A percentile compares a stretch with the other conserved stretches of the same genome.
Evolutionary conservation across 2,329 filamentous ascomycete genomes (phyloP).

Genomic region (Fusarium sp.): DNA sequence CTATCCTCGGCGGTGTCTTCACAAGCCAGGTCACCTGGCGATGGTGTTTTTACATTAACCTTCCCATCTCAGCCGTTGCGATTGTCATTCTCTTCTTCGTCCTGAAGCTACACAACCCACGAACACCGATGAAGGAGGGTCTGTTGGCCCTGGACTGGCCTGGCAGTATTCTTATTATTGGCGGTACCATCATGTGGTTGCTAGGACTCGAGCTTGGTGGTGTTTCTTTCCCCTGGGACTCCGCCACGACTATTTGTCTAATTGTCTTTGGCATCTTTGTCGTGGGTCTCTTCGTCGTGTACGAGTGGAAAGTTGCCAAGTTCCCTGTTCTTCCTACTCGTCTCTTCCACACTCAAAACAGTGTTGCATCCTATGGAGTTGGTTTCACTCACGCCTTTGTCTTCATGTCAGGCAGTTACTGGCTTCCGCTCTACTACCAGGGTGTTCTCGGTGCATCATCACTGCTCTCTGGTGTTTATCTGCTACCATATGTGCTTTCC

Average conservation of each 20-base stretch:
- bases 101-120: slow-evolving; percentile 75
- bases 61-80: slow-evolving; percentile 59
- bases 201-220: slow-evolving; percentile 89
- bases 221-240: slow-evolving; percentile 78
- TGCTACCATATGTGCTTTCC: slow-evolving; percentile 76
- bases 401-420: slow-evolving; percentile 84
- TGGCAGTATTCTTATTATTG: slow-evolving; percentile 70
- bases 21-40: slow-evolving; percentile 73
- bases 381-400: slow-evolving; percentile 80
- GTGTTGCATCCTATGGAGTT: slow-evolving; percentile 71
- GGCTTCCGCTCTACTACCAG: slow-evolving; percentile 88
- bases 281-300: slow-evolving; percentile 73
- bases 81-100: slow-evolving; percentile 67
- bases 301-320: slow-evolving; percentile 78
- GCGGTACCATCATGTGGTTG: slow-evolving; percentile 85
- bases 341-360: slow-evolving; percentile 75
- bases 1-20: slow-evolving; percentile 76
- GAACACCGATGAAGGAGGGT: slow-evolving; percentile 70
- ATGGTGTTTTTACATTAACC: slow-evolving; percentile 77
- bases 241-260: slow-evolving; percentile 79
- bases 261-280: slow-evolving; percentile 77
- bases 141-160: slow-evolving; percentile 72
- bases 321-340: slow-evolving; percentile 82
- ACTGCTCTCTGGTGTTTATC: slow-evolving; percentile 78
- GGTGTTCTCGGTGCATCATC: slow-evolving; percentile 75